Evolutionary conservation across 495 filamentous ascomycete species (phyloP), one percentile per base, ranked within the genome.

Genomic region (Hypoxylon lienhwacheense): DNA sequence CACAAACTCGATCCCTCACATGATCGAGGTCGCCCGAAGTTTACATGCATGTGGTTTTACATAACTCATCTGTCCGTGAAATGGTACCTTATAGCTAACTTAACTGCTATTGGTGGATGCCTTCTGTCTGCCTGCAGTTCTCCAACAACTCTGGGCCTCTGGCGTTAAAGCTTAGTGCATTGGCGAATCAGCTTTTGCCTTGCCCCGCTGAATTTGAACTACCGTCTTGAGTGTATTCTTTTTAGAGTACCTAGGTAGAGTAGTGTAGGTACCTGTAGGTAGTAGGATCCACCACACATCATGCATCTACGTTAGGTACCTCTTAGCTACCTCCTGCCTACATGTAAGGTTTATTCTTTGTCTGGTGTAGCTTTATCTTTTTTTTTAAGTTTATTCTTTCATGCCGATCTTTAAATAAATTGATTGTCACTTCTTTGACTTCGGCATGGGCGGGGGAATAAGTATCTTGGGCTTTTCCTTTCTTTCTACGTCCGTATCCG

Each of bases 1-100:
- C 22, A n/a, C n/a, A n/a, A n/a, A n/a, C n/a, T n/a, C n/a, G n/a
- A n/a, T n/a, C n/a, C n/a, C n/a, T n/a, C n/a, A 37, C 19, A 33
- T 26, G 21, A 53, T 45, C 50, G 50, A 55, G 24, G 56, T 55
- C 50, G 50, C 56, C 51, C 26, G 28, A 25, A 17, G 4, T 36
- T n/a, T 21, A 14, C n/a, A n/a, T n/a, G n/a, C n/a, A n/a, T n/a
- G n/a, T 35, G 19, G 11, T 22, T 45, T 50, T 44, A 48, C 49
- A 53, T 59, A 60, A 50, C 41, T 50, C 39, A 40, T 46, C 48
- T 32, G 26, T 12, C 17, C 26, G 41, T 19, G 12, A 41, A 44
- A 53, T 53, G 44, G 20, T 28, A 32, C 12, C 15, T 35, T 20
- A 25, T 12, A 32, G 4, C 21, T 14, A 6, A 2, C 12, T 20